Evolutionary conservation across 2,329 filamentous ascomycete genomes (phyloP).

Genomic region (Nakataea oryzae): DNA sequence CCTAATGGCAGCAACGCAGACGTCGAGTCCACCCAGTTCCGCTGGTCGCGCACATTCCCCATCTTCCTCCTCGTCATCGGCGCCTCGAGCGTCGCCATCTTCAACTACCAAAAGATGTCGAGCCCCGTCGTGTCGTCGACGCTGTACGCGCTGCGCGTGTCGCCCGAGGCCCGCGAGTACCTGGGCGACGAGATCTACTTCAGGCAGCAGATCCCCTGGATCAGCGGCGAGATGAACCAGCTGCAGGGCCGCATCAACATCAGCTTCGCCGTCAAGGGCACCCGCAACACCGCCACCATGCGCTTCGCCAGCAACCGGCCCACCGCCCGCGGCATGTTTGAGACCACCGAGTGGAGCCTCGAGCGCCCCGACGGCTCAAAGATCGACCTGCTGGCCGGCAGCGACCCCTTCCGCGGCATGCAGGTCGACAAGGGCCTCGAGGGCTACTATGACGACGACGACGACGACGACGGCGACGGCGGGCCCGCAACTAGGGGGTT

Average conservation of each 20-base stretch:
- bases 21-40: constrained; percentile 33
- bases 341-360: constrained; percentile 86
- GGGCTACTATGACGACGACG: constrained; percentile 14
- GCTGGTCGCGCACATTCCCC: constrained; percentile 66
- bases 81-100: constrained; percentile 71
- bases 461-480: constrained; percentile 28
- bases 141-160: constrained; percentile 84
- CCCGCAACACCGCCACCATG: constrained; percentile 60
- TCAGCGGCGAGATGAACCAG: constrained; percentile 83
- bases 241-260: constrained; percentile 86
- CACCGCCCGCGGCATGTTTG: constrained; percentile 53
- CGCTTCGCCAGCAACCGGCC: constrained; percentile 68
- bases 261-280: constrained; percentile 76
- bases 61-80: constrained; percentile 67
- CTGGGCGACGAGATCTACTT: constrained; percentile 87
- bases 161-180: constrained; percentile 58
- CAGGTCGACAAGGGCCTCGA: constrained; percentile 22
- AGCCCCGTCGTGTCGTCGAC: constrained; percentile 78
- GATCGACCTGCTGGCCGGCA: constrained; percentile 65
- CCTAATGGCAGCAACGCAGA: constrained; percentile 16
- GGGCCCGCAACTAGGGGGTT: constrained; percentile 31
- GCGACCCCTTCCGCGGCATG: constrained; percentile 55
- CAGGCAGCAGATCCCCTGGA: constrained; percentile 69
- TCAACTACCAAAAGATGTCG: constrained; percentile 98
- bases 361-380: constrained; percentile 48